Percentiles rank a stretch among this genome's conserved stretches.
Conservation (phyloP, 169 alveolate species). For the Eimeria necatrix region DNA sequence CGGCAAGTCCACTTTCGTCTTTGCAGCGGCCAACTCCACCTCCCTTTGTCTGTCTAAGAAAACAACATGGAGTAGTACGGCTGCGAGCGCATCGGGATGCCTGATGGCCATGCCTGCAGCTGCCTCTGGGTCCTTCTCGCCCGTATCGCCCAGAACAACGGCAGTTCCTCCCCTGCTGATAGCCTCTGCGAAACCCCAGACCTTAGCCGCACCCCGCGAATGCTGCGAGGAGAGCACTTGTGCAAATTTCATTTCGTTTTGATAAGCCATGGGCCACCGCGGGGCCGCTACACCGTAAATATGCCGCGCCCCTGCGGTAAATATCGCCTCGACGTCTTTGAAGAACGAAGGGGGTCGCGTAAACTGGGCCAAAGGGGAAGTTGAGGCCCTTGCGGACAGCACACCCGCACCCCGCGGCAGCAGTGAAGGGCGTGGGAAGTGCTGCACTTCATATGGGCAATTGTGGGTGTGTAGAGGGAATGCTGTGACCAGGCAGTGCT, state of each 20-base stretch:
- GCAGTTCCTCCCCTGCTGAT: conserved; percentile 42
- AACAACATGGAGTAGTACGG: conserved; percentile 64
- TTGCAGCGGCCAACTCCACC: neutral
- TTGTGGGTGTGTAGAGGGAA: conserved; percentile 7
- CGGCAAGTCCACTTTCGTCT: neutral
- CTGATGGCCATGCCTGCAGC: conserved; percentile 72
- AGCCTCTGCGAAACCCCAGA: conserved; percentile 65
- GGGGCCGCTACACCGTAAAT: conserved; percentile 54
- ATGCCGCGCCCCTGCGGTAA: conserved; percentile 67
- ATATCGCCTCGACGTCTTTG: conserved; percentile 40
- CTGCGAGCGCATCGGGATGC: conserved; percentile 25
- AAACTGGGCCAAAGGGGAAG: neutral
- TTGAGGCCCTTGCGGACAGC: conserved; percentile 72
- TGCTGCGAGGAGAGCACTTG: conserved; percentile 70
- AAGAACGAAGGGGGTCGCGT: conserved; percentile 74
- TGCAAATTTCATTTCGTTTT: conserved; percentile 32
- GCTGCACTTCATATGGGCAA: conserved; percentile 46
- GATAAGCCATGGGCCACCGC: conserved; percentile 63
- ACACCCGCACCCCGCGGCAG: conserved; percentile 72
- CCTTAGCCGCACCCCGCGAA: conserved; percentile 73
- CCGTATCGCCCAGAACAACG: conserved; percentile 71
- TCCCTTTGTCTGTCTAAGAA: conserved; percentile 50
- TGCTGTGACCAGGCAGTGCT: conserved; percentile 24
- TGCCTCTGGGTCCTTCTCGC: conserved; percentile 77
- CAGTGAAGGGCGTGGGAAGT: neutral